Evolutionary conservation across 2,329 filamentous ascomycete genomes (phyloP).

Genomic region (Alternaria brassicae): DNA sequence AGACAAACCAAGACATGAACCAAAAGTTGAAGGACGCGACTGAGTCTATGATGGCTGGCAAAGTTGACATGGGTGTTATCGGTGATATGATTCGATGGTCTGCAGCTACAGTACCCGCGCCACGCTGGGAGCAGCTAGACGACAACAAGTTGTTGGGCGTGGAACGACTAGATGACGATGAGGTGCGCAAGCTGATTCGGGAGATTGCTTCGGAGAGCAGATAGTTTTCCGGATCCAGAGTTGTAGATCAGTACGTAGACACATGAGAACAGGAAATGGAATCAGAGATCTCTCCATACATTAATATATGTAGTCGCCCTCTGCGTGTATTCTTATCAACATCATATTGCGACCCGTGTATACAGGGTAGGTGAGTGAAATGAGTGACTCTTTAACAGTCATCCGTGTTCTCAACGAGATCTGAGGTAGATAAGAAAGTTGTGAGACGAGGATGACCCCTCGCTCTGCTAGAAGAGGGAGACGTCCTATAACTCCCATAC

Average conservation of each 20-base stretch:
- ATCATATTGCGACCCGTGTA: background rate
- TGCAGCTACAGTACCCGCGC: background rate
- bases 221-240: background rate
- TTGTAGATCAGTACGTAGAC: background rate
- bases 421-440: background rate
- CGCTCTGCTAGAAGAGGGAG: background rate
- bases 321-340: too few relatives aligned
- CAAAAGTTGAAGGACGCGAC: conserved; percentile 1
- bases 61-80: conserved; percentile 8
- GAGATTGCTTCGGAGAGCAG: background rate
- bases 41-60: conserved; percentile 4
- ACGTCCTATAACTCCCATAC: background rate
- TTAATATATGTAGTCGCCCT: background rate
- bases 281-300: background rate
- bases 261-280: background rate
- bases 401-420: background rate
- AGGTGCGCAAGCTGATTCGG: conserved; percentile 2
- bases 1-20: conserved; percentile 4
- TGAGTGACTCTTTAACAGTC: background rate
- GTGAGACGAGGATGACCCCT: background rate
- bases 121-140: conserved; percentile 10
- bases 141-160: conserved; percentile 10
- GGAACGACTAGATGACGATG: conserved; percentile 3
- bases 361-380: background rate
- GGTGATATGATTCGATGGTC: conserved; percentile 17